Percentiles rank a stretch among this genome's conserved stretches.
phyloP scores from a whole-genome alignment of 2,329 filamentous ascomycete genomes.

The Cryphonectria radicalis region DNA sequence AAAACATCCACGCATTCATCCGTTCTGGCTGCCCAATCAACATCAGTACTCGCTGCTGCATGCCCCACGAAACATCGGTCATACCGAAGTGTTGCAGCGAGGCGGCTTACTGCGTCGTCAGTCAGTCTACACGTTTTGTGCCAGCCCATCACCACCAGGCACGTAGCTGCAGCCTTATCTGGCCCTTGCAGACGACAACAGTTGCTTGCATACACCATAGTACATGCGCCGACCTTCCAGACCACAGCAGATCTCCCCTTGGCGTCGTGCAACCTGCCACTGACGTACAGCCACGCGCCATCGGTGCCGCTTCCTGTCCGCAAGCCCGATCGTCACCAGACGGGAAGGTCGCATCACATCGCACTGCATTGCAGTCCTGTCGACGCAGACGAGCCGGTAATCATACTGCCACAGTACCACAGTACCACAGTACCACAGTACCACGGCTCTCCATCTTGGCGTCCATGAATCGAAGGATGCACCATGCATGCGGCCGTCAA shows the following conservation, averaged over 20 bases:
- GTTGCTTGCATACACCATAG: background rate
- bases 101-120: background rate
- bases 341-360: constrained; percentile 6
- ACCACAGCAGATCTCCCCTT: constrained; percentile 1
- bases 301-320: constrained; percentile 12
- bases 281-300: constrained; percentile 5
- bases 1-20: background rate
- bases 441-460: background rate
- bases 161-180: constrained; percentile 9
- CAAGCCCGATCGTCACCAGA: constrained; percentile 5
- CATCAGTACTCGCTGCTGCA: background rate
- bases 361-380: background rate
- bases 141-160: background rate
- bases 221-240: constrained; percentile 1
- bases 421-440: background rate
- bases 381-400: background rate
- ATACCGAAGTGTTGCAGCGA: constrained; percentile 1
- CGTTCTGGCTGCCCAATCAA: background rate
- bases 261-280: constrained; percentile 2
- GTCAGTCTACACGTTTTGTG: background rate
- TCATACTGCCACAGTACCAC: background rate
- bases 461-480: background rate
- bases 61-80: constrained; percentile 2
- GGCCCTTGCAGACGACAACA: constrained; percentile 12
- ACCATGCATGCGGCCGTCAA: background rate